These are phyloP conservation scores for Amanita molliuscula DNA, from an alignment of 768 basidiomycete species.

Conservation along the genomic window DNA sequence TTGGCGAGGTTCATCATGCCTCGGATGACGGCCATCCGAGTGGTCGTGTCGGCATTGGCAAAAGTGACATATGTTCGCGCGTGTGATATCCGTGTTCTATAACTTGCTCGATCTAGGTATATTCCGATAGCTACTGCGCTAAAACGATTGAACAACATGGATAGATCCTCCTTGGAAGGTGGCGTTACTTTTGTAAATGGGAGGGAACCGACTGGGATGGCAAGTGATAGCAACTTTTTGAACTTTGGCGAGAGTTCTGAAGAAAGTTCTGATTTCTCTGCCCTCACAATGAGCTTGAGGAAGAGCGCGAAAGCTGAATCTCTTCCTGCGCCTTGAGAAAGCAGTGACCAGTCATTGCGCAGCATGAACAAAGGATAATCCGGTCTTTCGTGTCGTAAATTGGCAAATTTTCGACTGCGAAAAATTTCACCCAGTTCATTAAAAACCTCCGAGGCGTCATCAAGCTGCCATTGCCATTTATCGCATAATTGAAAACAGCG, in stretches of 20 bases:
- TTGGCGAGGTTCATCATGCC: conserved; percentile 64
- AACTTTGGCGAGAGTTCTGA: conserved; percentile 28
- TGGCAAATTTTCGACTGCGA: conserved; percentile 64
- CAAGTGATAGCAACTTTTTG: conserved; percentile 62
- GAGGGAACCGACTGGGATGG: conserved; percentile 62
- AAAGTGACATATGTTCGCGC: conserved; percentile 63
- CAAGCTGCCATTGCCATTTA: conserved; percentile 70
- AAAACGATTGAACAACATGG: conserved; percentile 77
- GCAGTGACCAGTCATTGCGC: conserved; percentile 38
- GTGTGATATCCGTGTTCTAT: conserved; percentile 46
- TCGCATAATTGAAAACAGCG: conserved; percentile 67
- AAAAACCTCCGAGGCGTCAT: conserved; percentile 47
- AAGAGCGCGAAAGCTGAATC: conserved; percentile 78
- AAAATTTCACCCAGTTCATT: conserved; percentile 63
- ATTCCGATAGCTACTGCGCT: conserved; percentile 62
- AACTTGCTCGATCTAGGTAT: conserved; percentile 45
- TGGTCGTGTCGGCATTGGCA: conserved; percentile 47
- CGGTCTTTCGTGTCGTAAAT: conserved; percentile 47
- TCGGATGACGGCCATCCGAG: conserved; percentile 63
- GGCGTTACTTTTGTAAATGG: conserved; percentile 46
- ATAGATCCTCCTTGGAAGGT: conserved; percentile 45
- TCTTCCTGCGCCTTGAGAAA: conserved; percentile 34
- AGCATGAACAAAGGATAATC: conserved; percentile 70
- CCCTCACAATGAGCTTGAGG: conserved; percentile 71
- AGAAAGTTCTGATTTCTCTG: conserved; percentile 23